A percentile compares a stretch with the other conserved stretches of the same genome.
Conservation (phyloP, 208 protist genomes). For the Acanthamoeba royreba region DNA sequence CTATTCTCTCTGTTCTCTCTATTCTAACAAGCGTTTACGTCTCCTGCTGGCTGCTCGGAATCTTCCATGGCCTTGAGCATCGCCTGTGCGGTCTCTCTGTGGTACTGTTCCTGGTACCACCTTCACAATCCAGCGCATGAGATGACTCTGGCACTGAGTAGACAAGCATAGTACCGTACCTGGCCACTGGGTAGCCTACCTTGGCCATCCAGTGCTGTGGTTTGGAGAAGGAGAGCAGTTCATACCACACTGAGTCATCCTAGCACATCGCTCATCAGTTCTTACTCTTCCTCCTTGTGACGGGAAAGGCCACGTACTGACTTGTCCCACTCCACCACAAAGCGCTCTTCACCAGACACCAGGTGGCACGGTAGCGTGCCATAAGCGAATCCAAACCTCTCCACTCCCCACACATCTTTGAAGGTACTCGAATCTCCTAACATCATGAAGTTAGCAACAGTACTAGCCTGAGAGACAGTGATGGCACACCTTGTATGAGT, state of each 20-base stretch:
- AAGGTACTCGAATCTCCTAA: too few relatives aligned
- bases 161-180: background rate
- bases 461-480: too few relatives aligned
- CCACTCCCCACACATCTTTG: background rate
- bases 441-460: too few relatives aligned
- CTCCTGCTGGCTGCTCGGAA: too few relatives aligned
- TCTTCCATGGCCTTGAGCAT: background rate
- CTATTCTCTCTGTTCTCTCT: too few relatives aligned
- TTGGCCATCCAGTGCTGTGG: slow-evolving; percentile 36
- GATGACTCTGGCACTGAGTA: background rate
- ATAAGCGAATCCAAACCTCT: slow-evolving; percentile 10
- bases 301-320: background rate
- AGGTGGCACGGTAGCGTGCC: slow-evolving; percentile 15
- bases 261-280: background rate
- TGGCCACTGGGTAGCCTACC: slow-evolving; percentile 16
- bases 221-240: slow-evolving; percentile 16
- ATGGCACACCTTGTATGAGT: too few relatives aligned
- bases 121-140: background rate
- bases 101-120: background rate
- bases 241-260: slow-evolving; percentile 28
- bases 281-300: background rate
- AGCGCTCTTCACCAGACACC: slow-evolving; percentile 10
- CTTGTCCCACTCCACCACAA: slow-evolving; percentile 10
- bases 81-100: background rate
- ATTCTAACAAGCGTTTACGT: too few relatives aligned